phyloP scores from a whole-genome alignment of 768 basidiomycete genomes.

The Crepidotus variabilis region DNA sequence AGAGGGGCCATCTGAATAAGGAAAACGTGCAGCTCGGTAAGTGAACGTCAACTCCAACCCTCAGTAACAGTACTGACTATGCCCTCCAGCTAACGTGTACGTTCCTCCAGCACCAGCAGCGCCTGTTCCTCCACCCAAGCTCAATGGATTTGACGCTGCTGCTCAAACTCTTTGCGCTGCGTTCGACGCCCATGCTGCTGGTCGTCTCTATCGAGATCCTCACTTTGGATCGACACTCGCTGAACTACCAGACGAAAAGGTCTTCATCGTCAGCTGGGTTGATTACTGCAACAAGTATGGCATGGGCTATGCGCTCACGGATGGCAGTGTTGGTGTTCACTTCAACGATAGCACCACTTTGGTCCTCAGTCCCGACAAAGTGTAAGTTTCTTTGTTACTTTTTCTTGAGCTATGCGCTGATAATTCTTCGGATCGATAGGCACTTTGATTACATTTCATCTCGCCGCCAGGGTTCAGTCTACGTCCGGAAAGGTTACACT shows the following conservation, averaged over 20 bases:
- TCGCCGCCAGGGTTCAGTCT: constrained; percentile 60
- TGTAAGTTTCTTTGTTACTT: constrained; percentile 47
- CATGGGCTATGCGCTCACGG: constrained; percentile 98
- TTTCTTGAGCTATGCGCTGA: constrained; percentile 3
- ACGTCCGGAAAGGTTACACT: constrained; percentile 67
- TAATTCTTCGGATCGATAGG: constrained; percentile 33
- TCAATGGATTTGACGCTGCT: constrained; percentile 67
- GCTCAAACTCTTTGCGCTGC: constrained; percentile 47
- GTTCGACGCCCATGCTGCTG: constrained; percentile 63
- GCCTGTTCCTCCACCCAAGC: constrained; percentile 20
- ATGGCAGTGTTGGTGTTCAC: constrained; percentile 91
- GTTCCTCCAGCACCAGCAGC: constrained; percentile 4
- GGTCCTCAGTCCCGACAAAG: constrained; percentile 81
- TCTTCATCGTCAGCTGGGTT: constrained; percentile 98
- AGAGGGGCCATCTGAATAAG: constrained; percentile 11
- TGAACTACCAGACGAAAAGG: constrained; percentile 56
- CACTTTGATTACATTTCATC: constrained; percentile 88
- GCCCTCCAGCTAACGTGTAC: constrained; percentile 6
- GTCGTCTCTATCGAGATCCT: constrained; percentile 66
- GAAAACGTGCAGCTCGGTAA: constrained; percentile 13
- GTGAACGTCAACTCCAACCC: constrained; percentile 1
- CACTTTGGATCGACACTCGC: constrained; percentile 27
- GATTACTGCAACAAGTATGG: constrained; percentile 99
- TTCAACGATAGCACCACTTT: constrained; percentile 94
- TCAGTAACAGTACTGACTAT: background rate